Conservation (phyloP, 768 basidiomycete genomes). For the Boletales sp. region DNA sequence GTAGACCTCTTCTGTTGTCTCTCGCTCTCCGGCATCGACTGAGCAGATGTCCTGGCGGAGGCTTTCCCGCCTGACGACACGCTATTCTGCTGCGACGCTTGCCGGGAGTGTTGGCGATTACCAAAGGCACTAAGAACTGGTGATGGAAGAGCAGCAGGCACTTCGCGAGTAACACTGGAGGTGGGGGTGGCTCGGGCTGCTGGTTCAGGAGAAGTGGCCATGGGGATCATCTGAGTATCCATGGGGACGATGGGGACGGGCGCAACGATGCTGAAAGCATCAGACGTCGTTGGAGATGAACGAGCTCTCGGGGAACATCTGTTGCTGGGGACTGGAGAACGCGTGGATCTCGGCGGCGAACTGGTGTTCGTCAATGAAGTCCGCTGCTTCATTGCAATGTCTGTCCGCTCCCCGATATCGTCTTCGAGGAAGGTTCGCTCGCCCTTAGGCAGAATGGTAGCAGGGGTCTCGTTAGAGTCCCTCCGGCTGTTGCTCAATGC, state of each 20-base stretch:
- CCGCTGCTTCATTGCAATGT: slow-evolving; percentile 11
- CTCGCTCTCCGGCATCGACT: slow-evolving; percentile 18
- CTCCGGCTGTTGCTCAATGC: slow-evolving; percentile 21
- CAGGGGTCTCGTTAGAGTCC: slow-evolving; percentile 28
- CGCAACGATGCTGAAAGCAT: slow-evolving; percentile 18
- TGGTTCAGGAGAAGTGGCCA: slow-evolving; percentile 21
- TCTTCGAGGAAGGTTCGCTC: slow-evolving; percentile 9
- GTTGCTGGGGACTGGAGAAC: slow-evolving; percentile 16
- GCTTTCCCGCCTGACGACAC: slow-evolving; percentile 26
- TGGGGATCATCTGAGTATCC: slow-evolving; percentile 17
- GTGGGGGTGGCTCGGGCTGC: slow-evolving; percentile 19
- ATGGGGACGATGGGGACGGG: slow-evolving; percentile 24
- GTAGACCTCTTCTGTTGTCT: slow-evolving; percentile 28
- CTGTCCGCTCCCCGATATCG: slow-evolving; percentile 9
- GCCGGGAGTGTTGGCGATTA: slow-evolving; percentile 22
- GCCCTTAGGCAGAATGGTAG: slow-evolving; percentile 29
- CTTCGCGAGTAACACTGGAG: slow-evolving; percentile 22
- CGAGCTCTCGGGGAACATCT: slow-evolving; percentile 20
- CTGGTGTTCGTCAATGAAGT: slow-evolving; percentile 11
- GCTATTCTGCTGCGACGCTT: slow-evolving; percentile 43
- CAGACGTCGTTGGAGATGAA: slow-evolving; percentile 27
- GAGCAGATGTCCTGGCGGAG: slow-evolving; percentile 20
- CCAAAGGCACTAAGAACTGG: slow-evolving; percentile 25
- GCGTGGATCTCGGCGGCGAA: slow-evolving; percentile 16
- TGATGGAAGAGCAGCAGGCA: slow-evolving; percentile 29